phyloP scores from a whole-genome alignment of 2,329 filamentous ascomycete genomes.

The Colletotrichum tanaceti region DNA sequence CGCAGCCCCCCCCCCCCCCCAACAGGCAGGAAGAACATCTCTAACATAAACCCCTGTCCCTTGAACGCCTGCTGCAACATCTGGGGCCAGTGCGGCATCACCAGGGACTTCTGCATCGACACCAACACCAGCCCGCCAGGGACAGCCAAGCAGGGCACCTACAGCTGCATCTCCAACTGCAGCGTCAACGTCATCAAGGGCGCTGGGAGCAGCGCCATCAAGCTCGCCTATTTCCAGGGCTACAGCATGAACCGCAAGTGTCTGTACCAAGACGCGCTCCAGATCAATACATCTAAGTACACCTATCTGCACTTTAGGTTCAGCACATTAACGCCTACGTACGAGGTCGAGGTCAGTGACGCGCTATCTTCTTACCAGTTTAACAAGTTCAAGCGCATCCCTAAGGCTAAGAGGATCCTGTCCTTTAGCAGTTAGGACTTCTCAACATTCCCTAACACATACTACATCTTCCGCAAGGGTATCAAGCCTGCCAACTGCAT shows the following conservation, averaged over 20 bases:
- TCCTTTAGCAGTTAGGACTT: slow-evolving; percentile 60
- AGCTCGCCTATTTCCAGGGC: slow-evolving; percentile 52
- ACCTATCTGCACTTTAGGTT: slow-evolving; percentile 51
- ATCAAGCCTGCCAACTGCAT: slow-evolving; percentile 51
- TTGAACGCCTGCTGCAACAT: slow-evolving; percentile 49
- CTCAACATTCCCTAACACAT: slow-evolving; percentile 52
- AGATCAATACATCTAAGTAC: slow-evolving; percentile 40
- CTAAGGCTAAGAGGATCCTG: slow-evolving; percentile 48
- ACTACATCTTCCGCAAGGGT: slow-evolving; percentile 51
- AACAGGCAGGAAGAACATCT: background rate
- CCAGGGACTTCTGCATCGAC: slow-evolving; percentile 54
- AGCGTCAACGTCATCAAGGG: slow-evolving; percentile 49
- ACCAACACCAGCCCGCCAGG: slow-evolving; percentile 51
- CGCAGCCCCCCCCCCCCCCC: too few species aligned
- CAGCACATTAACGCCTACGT: slow-evolving; percentile 38
- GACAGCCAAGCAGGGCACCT: slow-evolving; percentile 47
- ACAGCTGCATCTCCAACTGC: slow-evolving; percentile 56
- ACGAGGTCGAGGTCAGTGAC: slow-evolving; percentile 9
- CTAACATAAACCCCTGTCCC: slow-evolving; percentile 47
- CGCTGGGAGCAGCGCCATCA: slow-evolving; percentile 35
- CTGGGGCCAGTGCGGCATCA: slow-evolving; percentile 60
- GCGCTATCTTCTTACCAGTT: slow-evolving; percentile 44
- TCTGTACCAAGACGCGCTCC: slow-evolving; percentile 44
- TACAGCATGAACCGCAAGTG: slow-evolving; percentile 49
- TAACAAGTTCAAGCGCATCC: slow-evolving; percentile 47